phyloP scores from a whole-genome alignment of 148 eudicot genomes.

The Selenicereus undatus region DNA sequence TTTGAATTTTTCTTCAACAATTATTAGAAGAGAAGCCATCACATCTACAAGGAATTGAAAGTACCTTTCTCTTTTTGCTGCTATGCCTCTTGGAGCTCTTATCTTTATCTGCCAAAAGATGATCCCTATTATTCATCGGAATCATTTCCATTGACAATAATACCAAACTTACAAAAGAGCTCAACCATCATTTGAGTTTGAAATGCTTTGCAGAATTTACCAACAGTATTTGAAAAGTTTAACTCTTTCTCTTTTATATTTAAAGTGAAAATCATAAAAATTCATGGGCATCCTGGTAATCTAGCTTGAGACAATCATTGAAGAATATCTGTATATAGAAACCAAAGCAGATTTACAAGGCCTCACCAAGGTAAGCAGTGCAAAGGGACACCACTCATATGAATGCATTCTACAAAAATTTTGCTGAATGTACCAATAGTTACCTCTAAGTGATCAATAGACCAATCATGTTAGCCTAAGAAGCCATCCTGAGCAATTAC shows the following conservation, averaged over 20 bases:
- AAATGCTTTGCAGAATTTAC: background rate
- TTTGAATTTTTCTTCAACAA: background rate
- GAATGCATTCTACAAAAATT: background rate
- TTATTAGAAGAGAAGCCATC: slow-evolving; percentile 1
- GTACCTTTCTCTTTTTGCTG: slow-evolving; percentile 93
- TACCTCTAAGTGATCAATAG: background rate
- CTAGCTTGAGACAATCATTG: background rate
- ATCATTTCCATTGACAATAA: background rate
- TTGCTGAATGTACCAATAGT: background rate
- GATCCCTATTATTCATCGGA: background rate
- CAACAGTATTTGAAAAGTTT: background rate
- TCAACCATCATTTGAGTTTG: background rate
- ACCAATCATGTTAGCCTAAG: background rate
- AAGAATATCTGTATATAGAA: background rate
- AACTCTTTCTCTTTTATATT: background rate
- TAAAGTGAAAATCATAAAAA: too few relatives aligned
- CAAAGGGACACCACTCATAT: background rate
- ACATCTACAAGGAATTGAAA: slow-evolving; percentile 7
- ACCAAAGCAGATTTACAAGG: background rate
- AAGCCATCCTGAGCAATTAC: background rate
- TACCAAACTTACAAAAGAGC: background rate
- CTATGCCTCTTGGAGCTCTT: slow-evolving; percentile 70
- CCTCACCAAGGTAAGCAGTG: background rate
- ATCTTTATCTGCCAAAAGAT: slow-evolving; percentile 67
- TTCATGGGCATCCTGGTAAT: background rate